Percentiles rank a stretch among this genome's conserved stretches.
phyloP scores from a whole-genome alignment of 257 asterid genomes.

The Solanum sitiens region DNA sequence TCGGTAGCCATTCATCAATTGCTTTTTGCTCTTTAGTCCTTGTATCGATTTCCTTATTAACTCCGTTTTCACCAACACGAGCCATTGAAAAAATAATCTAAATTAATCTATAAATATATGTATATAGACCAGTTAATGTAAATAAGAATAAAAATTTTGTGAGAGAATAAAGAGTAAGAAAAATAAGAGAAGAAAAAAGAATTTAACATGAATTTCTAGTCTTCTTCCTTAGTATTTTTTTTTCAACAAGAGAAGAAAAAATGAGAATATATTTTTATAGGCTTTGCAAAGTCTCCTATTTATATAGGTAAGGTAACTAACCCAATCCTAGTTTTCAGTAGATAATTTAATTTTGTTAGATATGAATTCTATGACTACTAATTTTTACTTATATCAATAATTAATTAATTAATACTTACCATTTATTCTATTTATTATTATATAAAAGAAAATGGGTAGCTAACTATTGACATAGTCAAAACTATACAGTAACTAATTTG shows the following conservation, averaged over 20 bases:
- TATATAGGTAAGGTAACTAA: not conserved
- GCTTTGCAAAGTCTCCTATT: not conserved
- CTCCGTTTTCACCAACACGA: not conserved
- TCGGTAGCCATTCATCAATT: slow-evolving; percentile 59
- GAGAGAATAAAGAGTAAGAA: not conserved
- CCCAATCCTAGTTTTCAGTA: not conserved
- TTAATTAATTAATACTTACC: not conserved
- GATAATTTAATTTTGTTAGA: not conserved
- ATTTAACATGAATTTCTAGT: no score
- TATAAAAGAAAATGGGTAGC: not conserved
- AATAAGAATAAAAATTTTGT: not conserved
- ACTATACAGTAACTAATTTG: no score
- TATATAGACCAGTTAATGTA: not conserved
- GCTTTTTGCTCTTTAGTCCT: slow-evolving; percentile 22
- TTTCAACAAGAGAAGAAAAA: not conserved
- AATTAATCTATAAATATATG: not conserved
- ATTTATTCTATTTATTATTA: not conserved
- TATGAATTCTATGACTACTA: not conserved
- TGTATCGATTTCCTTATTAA: not conserved
- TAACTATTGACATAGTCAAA: not conserved
- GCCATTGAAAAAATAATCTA: not conserved
- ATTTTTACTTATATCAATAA: not conserved
- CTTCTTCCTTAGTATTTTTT: no score
- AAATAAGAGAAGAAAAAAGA: not conserved
- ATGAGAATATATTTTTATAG: not conserved